These are phyloP conservation scores for Ceratocystis ficicola DNA, from an alignment of 2,329 filamentous ascomycete species.

Conservation along the genomic window DNA sequence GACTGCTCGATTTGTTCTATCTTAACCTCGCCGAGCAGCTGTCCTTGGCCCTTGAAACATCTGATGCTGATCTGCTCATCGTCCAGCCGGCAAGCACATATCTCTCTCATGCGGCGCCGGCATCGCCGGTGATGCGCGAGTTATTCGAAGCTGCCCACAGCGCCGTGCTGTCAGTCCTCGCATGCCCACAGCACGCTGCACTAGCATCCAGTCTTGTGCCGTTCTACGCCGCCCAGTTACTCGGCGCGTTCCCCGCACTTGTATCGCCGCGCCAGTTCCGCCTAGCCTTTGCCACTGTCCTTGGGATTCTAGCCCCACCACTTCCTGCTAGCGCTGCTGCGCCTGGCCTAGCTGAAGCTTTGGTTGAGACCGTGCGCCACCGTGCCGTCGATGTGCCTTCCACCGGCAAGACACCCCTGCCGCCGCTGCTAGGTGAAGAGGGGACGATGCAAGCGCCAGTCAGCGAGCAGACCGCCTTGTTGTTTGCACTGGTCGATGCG, in stretches of 20 bases:
- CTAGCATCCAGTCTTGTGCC: constrained; percentile 61
- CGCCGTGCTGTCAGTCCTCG: constrained; percentile 66
- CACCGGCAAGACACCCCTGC: constrained; percentile 31
- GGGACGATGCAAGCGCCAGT: constrained; percentile 27
- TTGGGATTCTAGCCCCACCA: constrained; percentile 70
- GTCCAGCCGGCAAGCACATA: constrained; percentile 64
- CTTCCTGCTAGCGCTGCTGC: constrained; percentile 60
- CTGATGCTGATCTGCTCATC: constrained; percentile 58
- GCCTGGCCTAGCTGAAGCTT: constrained; percentile 63
- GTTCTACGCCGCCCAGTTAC: constrained; percentile 71
- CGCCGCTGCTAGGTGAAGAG: constrained; percentile 26
- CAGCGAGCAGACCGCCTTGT: constrained; percentile 70
- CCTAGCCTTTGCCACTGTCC: constrained; percentile 72
- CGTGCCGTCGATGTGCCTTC: constrained; percentile 48
- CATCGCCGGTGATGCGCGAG: constrained; percentile 38
- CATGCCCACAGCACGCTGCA: constrained; percentile 62
- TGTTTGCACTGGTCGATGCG: constrained; percentile 66
- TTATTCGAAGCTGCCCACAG: constrained; percentile 86
- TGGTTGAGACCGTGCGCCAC: constrained; percentile 66
- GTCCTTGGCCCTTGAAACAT: constrained; percentile 53
- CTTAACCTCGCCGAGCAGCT: constrained; percentile 79
- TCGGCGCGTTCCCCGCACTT: constrained; percentile 64
- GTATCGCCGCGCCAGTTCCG: constrained; percentile 79
- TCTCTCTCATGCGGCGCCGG: constrained; percentile 39
- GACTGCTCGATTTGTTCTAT: constrained; percentile 74